Conservation (phyloP, 2,329 filamentous ascomycete species). For the Trichoderma atroviride region DNA sequence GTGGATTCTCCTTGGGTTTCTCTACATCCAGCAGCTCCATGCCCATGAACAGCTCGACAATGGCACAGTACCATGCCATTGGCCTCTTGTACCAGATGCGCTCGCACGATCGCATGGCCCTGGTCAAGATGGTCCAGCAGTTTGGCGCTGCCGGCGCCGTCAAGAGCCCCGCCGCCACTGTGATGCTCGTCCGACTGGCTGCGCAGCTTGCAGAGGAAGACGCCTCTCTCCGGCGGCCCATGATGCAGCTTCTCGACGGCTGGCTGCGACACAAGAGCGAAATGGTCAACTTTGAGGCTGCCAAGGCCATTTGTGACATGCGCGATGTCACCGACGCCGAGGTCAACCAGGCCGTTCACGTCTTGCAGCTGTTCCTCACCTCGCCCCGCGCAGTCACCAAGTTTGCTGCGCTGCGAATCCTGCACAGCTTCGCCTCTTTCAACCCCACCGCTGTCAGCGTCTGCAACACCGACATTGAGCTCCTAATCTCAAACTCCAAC, state of each 20-base stretch:
- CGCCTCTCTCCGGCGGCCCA: constrained; percentile 82
- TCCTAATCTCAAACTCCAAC: constrained; percentile 94
- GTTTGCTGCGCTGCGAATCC: constrained; percentile 93
- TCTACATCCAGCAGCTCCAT: constrained; percentile 74
- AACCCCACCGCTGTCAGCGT: constrained; percentile 89
- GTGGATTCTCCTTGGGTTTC: constrained; percentile 90
- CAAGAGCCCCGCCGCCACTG: constrained; percentile 89
- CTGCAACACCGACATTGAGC: constrained; percentile 97
- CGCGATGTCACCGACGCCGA: constrained; percentile 90
- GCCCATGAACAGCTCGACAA: constrained; percentile 89
- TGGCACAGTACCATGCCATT: constrained; percentile 98
- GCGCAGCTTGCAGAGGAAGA: constrained; percentile 95
- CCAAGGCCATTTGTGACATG: constrained; percentile 96
- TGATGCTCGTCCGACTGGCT: constrained; percentile 90
- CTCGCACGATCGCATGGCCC: constrained; percentile 93
- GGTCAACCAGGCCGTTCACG: constrained; percentile 88
- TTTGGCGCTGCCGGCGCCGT: constrained; percentile 89
- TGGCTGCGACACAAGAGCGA: constrained; percentile 99
- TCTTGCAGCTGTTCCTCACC: constrained; percentile 93
- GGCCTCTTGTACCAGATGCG: constrained; percentile 97
- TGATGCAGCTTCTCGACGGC: constrained; percentile 95
- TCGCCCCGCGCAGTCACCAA: constrained; percentile 95
- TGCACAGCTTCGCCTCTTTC: constrained; percentile 95
- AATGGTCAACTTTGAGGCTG: constrained; percentile 99
- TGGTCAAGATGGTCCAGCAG: constrained; percentile 99